These are phyloP conservation scores for Trichophyton mentagrophytes DNA, from an alignment of 2,329 filamentous ascomycete genomes.

Conservation along the genomic window DNA sequence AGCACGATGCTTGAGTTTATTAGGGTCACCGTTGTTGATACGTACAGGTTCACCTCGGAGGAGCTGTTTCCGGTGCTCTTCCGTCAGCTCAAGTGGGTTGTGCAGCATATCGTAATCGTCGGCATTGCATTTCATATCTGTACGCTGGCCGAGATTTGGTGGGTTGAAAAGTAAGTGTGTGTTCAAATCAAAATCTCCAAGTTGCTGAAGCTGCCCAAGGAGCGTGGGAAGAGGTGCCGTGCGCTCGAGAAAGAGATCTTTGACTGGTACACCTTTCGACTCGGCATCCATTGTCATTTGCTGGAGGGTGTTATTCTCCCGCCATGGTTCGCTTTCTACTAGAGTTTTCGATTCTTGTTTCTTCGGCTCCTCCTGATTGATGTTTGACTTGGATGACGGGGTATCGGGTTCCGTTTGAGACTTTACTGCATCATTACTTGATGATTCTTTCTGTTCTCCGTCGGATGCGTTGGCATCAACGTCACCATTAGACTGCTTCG, in stretches of 20 bases:
- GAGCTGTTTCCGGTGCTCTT: slow-evolving; percentile 31
- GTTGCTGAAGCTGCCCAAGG: slow-evolving; percentile 28
- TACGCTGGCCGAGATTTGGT: slow-evolving; percentile 29
- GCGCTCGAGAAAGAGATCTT: slow-evolving; percentile 31
- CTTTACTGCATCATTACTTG: slow-evolving; percentile 1
- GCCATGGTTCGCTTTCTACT: slow-evolving; percentile 23
- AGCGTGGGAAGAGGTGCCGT: slow-evolving; percentile 27
- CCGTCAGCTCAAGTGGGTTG: slow-evolving; percentile 28
- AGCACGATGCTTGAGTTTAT: slow-evolving; percentile 29
- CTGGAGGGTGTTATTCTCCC: slow-evolving; percentile 28
- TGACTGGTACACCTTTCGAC: slow-evolving; percentile 23
- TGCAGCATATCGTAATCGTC: slow-evolving; percentile 31
- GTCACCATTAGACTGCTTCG: slow-evolving; percentile 17
- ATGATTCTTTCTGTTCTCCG: slow-evolving; percentile 7
- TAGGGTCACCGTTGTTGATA: slow-evolving; percentile 22
- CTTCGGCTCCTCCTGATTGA: slow-evolving; percentile 13
- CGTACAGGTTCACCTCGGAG: slow-evolving; percentile 32
- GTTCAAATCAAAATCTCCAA: slow-evolving; percentile 26
- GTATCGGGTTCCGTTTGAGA: background rate
- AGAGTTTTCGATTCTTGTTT: slow-evolving; percentile 12
- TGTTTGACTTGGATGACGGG: slow-evolving; percentile 10
- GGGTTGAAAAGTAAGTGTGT: slow-evolving; percentile 31
- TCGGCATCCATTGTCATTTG: slow-evolving; percentile 30
- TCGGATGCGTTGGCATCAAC: slow-evolving; percentile 7
- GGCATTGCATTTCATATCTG: slow-evolving; percentile 31